Evolutionary conservation across 441 rosid genomes (phyloP).

Genomic region (Cnidoscolus chayamansa): DNA sequence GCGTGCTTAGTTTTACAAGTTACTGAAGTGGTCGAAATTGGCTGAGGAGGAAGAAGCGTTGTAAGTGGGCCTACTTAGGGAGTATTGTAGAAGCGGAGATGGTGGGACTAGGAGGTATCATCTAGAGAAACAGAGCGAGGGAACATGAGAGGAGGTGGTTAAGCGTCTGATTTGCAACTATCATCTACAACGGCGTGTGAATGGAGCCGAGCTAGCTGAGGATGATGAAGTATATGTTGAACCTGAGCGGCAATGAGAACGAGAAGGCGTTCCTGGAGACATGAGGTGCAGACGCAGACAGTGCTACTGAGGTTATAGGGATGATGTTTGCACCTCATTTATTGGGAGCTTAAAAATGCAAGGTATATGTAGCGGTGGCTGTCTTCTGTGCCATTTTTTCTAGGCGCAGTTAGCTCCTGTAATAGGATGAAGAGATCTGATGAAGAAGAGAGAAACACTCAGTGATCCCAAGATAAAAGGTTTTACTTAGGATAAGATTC

Average conservation of each 20-base stretch:
- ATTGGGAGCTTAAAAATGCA: not conserved
- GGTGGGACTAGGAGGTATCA: constrained; percentile 26
- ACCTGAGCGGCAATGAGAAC: constrained; percentile 54
- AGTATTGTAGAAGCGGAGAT: constrained; percentile 42
- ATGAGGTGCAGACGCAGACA: constrained; percentile 84
- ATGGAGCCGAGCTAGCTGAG: too few species aligned
- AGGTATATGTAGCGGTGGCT: not conserved
- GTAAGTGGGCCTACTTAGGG: constrained; percentile 55
- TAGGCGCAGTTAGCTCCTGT: not conserved
- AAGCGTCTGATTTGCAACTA: too few species aligned
- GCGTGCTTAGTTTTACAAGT: constrained; percentile 29
- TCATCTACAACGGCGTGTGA: too few species aligned
- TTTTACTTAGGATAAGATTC: too few species aligned
- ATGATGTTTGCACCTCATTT: constrained; percentile 45
- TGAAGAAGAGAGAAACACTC: too few species aligned
- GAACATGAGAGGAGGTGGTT: too few species aligned
- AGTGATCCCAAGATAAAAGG: too few species aligned
- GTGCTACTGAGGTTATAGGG: constrained; percentile 53
- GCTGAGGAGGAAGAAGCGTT: constrained; percentile 1
- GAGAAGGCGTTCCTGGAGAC: constrained; percentile 77
- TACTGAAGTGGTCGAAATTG: not conserved
- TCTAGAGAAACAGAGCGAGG: constrained; percentile 60
- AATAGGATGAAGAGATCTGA: too few species aligned
- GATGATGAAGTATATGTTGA: constrained; percentile 32
- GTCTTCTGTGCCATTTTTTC: constrained; percentile 8